These are phyloP conservation scores for Starmerella kuoi DNA, from an alignment of 805 yeast species.

Conservation along the genomic window DNA sequence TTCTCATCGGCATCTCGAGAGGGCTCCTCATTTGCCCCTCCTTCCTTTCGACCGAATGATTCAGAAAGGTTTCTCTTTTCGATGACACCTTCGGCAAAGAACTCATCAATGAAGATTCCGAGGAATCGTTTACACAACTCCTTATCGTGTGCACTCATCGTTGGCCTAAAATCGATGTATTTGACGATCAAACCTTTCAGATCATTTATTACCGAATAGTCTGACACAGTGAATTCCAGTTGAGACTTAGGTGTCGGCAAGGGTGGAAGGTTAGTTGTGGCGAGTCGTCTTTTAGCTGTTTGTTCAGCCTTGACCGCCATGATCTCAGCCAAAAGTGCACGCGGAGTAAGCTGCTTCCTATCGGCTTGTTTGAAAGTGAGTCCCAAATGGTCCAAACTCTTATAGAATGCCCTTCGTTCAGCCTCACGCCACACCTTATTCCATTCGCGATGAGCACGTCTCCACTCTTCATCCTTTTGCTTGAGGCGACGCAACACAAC, in stretches of 20 bases:
- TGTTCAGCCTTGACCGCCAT: slow-evolving; percentile 88
- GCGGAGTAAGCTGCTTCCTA: slow-evolving; percentile 78
- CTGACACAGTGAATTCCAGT: slow-evolving; percentile 50
- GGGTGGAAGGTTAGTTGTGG: slow-evolving; percentile 33
- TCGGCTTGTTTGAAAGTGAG: slow-evolving; percentile 94
- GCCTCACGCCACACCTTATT: slow-evolving; percentile 97
- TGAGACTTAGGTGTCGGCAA: slow-evolving; percentile 77
- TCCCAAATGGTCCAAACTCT: slow-evolving; percentile 89
- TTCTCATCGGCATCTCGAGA: slow-evolving; percentile 2
- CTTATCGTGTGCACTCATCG: slow-evolving; percentile 69
- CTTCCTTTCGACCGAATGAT: slow-evolving; percentile 3
- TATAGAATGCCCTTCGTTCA: slow-evolving; percentile 87
- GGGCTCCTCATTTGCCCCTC: slow-evolving; percentile 6
- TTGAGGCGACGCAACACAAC: slow-evolving; percentile 82
- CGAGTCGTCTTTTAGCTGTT: slow-evolving; percentile 71
- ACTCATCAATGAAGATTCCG: slow-evolving; percentile 54
- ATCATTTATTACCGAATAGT: slow-evolving; percentile 60
- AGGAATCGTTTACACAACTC: slow-evolving; percentile 63
- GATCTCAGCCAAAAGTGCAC: slow-evolving; percentile 81
- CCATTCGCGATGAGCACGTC: slow-evolving; percentile 96
- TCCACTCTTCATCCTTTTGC: slow-evolving; percentile 99
- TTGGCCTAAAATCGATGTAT: slow-evolving; percentile 54
- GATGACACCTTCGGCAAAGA: slow-evolving; percentile 39
- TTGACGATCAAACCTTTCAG: slow-evolving; percentile 53
- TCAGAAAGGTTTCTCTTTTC: not conserved